phyloP scores from a whole-genome alignment of 78 protist genomes.

The Dictyostelium firmibasis region DNA sequence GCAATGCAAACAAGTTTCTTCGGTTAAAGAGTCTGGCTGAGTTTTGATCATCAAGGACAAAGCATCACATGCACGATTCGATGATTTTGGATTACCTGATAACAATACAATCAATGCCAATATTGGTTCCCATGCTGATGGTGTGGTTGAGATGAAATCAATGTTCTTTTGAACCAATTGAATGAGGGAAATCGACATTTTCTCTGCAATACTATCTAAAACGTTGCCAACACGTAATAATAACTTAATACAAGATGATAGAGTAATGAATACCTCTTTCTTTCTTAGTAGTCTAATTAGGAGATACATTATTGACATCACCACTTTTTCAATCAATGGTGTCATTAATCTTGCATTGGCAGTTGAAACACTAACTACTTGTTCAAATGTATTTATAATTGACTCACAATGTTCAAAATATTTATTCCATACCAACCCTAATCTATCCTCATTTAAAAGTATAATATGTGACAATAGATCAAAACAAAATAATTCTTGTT shows the following conservation, averaged over 20 bases:
- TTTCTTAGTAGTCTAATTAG: conserved; percentile 20
- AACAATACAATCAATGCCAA: conserved; percentile 3
- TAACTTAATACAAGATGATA: not conserved
- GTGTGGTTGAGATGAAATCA: conserved; percentile 3
- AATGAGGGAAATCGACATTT: conserved; percentile 36
- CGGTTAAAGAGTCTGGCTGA: not conserved
- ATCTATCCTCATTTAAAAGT: conserved; percentile 31
- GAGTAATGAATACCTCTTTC: not conserved
- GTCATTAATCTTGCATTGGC: not conserved
- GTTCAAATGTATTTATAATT: conserved; percentile 20
- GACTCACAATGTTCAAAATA: conserved; percentile 20
- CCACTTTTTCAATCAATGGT: conserved; percentile 20
- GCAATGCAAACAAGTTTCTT: not conserved
- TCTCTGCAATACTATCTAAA: conserved; percentile 58
- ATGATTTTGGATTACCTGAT: conserved; percentile 44
- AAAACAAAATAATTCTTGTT: conserved; percentile 62
- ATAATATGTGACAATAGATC: conserved; percentile 65
- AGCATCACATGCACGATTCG: conserved; percentile 61
- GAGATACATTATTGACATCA: conserved; percentile 45
- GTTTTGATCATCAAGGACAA: not conserved
- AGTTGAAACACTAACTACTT: not conserved
- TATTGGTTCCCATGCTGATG: conserved; percentile 46
- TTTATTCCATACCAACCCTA: conserved; percentile 4
- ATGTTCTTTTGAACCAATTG: conserved; percentile 49
- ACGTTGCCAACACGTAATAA: conserved; percentile 11